Base-by-base conservation (phyloP, 78 protist species). In the Anaeramoeba flamelloides region DNA sequence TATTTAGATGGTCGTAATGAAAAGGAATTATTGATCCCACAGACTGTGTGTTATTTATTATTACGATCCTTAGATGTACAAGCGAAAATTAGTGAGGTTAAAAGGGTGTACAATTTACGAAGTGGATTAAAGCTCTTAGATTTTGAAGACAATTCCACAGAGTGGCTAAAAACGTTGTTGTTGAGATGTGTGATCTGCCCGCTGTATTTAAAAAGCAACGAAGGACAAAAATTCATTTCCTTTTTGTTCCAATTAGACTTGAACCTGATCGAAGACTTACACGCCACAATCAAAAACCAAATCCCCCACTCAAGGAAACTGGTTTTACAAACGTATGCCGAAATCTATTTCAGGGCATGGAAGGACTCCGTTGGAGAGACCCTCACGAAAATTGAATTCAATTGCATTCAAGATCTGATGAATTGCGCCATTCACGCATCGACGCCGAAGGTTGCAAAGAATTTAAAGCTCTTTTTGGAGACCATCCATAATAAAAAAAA, bases 321-420 rank as follows among this genome's bases (percentile, higher is more conserved):
- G 12, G 33, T 64, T 0, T 26, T 77, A 1, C 75, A 76, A 1
- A 2, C 3, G 0, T 87, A 81, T 79, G 89, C 84, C 0, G 90
- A 89, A 1, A 74, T 89, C 0, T 89, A 89, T 79, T 84, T 84
- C 40, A 80, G 76, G 38, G 88, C 91, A 31, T 89, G 91, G 91
- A 38, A 78, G 2, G 0, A 17, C 0, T 82, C 90, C 3, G 3
- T 69, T 0, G 87, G 86, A 0, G 75, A 77, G 17, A 36, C 41
- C 17, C 12, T 77, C 3, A 26, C 3, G 39, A 2, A 8, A 31
- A 81, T 89, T 2, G 91, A 89, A 77, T 53, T 30, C 38, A 40
- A 12, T 22, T 80, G 85, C 40, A 8, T 89, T n/a, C 90, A 89
- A 30, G 85, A 89, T 64, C 41, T 89, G 26, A 81, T 86, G 78